Percentiles rank a stretch among this genome's conserved stretches.
These are phyloP conservation scores for Microascus cirrosus DNA, from an alignment of 2,329 filamentous ascomycete species.

Conservation along the genomic window DNA sequence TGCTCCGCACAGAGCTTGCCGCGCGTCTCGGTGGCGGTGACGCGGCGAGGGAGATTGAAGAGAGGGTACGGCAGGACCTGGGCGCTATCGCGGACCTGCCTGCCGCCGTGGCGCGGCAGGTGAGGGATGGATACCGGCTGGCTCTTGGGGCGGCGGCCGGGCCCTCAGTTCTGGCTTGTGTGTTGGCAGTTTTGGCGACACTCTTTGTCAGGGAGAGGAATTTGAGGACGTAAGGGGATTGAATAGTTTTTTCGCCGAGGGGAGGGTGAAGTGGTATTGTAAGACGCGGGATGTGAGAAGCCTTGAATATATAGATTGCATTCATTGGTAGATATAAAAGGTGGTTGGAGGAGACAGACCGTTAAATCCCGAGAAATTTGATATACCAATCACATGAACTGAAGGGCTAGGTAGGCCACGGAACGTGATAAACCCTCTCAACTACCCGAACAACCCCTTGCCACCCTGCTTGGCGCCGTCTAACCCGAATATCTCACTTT, in stretches of 20 bases:
- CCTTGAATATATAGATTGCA: not conserved
- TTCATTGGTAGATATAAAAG: not conserved
- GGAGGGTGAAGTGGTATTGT: not conserved
- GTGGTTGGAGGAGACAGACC: not conserved
- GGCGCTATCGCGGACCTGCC: constrained; percentile 57
- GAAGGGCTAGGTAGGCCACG: not conserved
- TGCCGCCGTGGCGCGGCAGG: constrained; percentile 43
- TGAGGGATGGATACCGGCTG: constrained; percentile 54
- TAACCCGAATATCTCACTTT: constrained; percentile 44
- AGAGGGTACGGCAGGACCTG: constrained; percentile 57
- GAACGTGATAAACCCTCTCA: not conserved
- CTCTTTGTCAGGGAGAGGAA: constrained; percentile 48
- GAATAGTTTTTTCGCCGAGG: not conserved
- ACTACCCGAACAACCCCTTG: not conserved
- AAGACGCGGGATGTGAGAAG: no score
- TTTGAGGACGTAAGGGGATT: constrained; percentile 22
- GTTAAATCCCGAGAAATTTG: not conserved
- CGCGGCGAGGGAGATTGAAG: constrained; percentile 54
- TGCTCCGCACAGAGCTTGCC: constrained; percentile 45
- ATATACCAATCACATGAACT: not conserved
- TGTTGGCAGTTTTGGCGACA: constrained; percentile 24
- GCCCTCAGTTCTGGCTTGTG: constrained; percentile 23
- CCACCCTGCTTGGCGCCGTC: constrained; percentile 19
- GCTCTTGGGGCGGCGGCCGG: constrained; percentile 28
- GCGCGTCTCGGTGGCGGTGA: constrained; percentile 41